A percentile compares a stretch with the other conserved stretches of the same genome.
Conservation (phyloP, 208 protist genomes). For the Crithidia brevicula region DNA sequence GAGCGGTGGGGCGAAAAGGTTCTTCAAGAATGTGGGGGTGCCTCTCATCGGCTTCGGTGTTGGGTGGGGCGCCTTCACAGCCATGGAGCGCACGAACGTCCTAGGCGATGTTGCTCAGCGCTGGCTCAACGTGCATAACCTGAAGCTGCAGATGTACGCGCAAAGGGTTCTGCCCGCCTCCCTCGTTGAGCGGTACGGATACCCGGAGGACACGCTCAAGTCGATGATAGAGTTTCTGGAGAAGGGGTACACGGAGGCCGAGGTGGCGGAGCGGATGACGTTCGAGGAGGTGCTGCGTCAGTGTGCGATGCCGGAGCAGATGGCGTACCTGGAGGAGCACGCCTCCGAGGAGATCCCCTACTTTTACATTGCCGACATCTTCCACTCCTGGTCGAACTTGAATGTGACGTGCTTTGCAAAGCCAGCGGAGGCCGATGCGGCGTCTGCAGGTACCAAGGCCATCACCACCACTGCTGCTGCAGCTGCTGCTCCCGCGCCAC, state of each 20-base stretch:
- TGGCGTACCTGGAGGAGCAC: slow-evolving; percentile 86
- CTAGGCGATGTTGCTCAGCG: slow-evolving; percentile 47
- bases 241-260: slow-evolving; percentile 44
- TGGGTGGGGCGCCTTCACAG: slow-evolving; percentile 64
- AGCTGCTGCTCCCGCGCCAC: not conserved
- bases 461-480: not conserved
- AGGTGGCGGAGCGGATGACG: slow-evolving; percentile 56
- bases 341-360: slow-evolving; percentile 84
- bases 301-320: slow-evolving; percentile 74
- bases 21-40: slow-evolving; percentile 28
- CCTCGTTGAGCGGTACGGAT: slow-evolving; percentile 64
- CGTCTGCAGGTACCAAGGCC: not conserved
- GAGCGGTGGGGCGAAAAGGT: slow-evolving; percentile 2
- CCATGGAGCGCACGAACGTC: slow-evolving; percentile 43
- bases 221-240: slow-evolving; percentile 52
- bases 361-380: slow-evolving; percentile 90
- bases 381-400: slow-evolving; percentile 79
- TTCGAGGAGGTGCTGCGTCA: slow-evolving; percentile 82
- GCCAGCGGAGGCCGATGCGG: not conserved
- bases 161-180: slow-evolving; percentile 55
- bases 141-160: slow-evolving; percentile 62
- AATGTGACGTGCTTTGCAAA: slow-evolving; percentile 46
- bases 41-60: slow-evolving; percentile 68
- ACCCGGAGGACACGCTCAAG: slow-evolving; percentile 50
- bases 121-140: slow-evolving; percentile 50